These are phyloP conservation scores for Epichloe festucae DNA, from an alignment of 2,329 filamentous ascomycete genomes.

Conservation along the genomic window DNA sequence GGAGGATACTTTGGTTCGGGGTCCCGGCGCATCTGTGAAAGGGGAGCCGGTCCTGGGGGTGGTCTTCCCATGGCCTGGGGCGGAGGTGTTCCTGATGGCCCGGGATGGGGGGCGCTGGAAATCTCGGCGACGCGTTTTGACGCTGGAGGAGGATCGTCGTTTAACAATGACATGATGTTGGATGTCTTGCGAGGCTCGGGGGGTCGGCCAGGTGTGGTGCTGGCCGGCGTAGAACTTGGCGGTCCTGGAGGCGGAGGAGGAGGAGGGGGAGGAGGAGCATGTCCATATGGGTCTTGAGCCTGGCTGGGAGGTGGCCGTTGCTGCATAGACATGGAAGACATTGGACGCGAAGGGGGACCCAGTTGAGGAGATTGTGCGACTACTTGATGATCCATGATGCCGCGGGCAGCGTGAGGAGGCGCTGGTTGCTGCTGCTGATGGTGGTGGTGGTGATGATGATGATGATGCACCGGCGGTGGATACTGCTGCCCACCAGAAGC, in stretches of 20 bases:
- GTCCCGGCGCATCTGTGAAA: slow-evolving; percentile 35
- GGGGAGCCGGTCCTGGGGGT: slow-evolving; percentile 23
- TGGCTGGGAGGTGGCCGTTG: slow-evolving; percentile 20
- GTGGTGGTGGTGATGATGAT: slow-evolving; percentile 4
- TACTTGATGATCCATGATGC: slow-evolving; percentile 26
- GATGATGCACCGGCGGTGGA: slow-evolving; percentile 18
- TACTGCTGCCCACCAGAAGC: slow-evolving; percentile 17
- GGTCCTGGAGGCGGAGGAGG: slow-evolving; percentile 16
- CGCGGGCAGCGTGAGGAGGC: slow-evolving; percentile 13
- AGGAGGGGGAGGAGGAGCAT: slow-evolving; percentile 16
- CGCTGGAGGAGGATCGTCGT: slow-evolving; percentile 40
- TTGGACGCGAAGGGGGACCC: slow-evolving; percentile 25
- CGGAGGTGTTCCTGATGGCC: slow-evolving; percentile 38
- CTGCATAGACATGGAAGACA: slow-evolving; percentile 25
- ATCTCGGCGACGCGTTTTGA: slow-evolving; percentile 41
- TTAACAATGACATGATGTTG: slow-evolving; percentile 49
- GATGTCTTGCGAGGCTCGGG: slow-evolving; percentile 46
- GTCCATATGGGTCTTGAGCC: slow-evolving; percentile 18
- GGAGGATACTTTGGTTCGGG: slow-evolving; percentile 33
- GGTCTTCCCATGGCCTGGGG: slow-evolving; percentile 30
- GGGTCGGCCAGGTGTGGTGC: slow-evolving; percentile 22
- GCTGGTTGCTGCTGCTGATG: not conserved
- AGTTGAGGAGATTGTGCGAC: slow-evolving; percentile 26
- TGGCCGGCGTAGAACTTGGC: not conserved
- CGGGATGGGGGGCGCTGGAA: slow-evolving; percentile 18